Evolutionary conservation across 306 rosid species (phyloP).

Genomic region (Hippophae gyantsensis): DNA sequence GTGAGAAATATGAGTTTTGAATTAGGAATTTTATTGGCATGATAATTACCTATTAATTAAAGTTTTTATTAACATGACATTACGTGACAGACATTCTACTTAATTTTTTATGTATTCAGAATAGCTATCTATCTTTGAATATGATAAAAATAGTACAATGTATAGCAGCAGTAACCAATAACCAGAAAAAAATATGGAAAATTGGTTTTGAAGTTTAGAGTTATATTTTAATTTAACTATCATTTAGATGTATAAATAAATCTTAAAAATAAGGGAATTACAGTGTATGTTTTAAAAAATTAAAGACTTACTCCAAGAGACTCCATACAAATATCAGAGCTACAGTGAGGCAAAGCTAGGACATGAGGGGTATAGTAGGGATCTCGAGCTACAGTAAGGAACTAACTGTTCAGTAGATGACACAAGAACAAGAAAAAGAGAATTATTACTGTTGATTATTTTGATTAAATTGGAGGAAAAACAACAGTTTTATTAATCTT

Average conservation of each 20-base stretch:
- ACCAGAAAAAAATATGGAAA: too few species aligned
- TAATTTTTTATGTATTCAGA: too few species aligned
- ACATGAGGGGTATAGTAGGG: constrained; percentile 23
- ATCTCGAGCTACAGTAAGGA: constrained; percentile 24
- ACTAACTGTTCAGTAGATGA: constrained; percentile 31
- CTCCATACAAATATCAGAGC: constrained; percentile 17
- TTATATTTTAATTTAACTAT: too few species aligned
- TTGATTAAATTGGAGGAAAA: constrained; percentile 30
- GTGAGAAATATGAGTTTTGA: too few species aligned
- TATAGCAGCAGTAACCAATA: too few species aligned
- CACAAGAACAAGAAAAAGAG: constrained; percentile 15
- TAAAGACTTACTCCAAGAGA: neutral
- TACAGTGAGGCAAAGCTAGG: constrained; percentile 17
- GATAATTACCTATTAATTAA: too few species aligned
- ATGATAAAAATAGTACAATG: too few species aligned
- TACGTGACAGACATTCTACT: too few species aligned
- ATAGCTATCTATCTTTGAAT: too few species aligned
- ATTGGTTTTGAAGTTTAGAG: too few species aligned
- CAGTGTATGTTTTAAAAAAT: neutral
- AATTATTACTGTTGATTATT: constrained; percentile 33
- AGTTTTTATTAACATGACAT: too few species aligned
- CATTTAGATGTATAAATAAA: neutral
- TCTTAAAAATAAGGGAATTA: neutral
- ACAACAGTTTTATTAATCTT: constrained; percentile 8
- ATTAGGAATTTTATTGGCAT: too few species aligned